phyloP scores from a whole-genome alignment of 495 filamentous ascomycete genomes.

The Talaromyces stipitatus region DNA sequence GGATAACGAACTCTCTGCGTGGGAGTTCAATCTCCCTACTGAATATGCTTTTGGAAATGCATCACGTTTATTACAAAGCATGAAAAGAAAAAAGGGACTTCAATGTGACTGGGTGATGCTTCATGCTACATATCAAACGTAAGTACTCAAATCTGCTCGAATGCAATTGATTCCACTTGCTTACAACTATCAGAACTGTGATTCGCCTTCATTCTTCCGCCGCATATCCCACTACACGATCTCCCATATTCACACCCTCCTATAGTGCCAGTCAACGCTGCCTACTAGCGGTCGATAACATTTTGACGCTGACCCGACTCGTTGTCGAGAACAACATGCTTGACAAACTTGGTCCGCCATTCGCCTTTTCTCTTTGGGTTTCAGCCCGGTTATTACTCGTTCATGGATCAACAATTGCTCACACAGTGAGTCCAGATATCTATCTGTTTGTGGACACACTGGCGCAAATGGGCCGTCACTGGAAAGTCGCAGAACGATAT shows the following conservation, averaged over 20 bases:
- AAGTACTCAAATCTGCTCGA: conserved; percentile 18
- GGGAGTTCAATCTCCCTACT: conserved; percentile 73
- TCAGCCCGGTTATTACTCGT: conserved; percentile 80
- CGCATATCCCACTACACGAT: conserved; percentile 80
- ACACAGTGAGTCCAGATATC: conserved; percentile 69
- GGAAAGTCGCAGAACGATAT: conserved; percentile 79
- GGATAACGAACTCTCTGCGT: conserved; percentile 66
- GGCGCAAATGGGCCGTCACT: conserved; percentile 69
- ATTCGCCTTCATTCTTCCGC: conserved; percentile 89
- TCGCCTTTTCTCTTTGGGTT: conserved; percentile 87
- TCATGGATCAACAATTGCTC: conserved; percentile 79
- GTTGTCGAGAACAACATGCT: conserved; percentile 67
- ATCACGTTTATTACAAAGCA: conserved; percentile 58
- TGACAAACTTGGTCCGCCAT: conserved; percentile 74
- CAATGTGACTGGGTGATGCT: conserved; percentile 85
- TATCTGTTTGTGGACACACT: conserved; percentile 73
- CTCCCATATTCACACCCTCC: conserved; percentile 77
- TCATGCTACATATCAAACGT: conserved; percentile 71
- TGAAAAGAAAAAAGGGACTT: conserved; percentile 52
- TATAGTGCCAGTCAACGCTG: conserved; percentile 77
- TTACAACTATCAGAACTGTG: conserved; percentile 53
- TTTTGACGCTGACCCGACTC: conserved; percentile 65
- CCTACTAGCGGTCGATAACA: conserved; percentile 74
- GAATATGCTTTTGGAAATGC: conserved; percentile 70
- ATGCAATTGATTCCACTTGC: background rate